Evolutionary conservation across 352 stramenopile species (phyloP).

Genomic region (Globisporangium cystogenes): DNA sequence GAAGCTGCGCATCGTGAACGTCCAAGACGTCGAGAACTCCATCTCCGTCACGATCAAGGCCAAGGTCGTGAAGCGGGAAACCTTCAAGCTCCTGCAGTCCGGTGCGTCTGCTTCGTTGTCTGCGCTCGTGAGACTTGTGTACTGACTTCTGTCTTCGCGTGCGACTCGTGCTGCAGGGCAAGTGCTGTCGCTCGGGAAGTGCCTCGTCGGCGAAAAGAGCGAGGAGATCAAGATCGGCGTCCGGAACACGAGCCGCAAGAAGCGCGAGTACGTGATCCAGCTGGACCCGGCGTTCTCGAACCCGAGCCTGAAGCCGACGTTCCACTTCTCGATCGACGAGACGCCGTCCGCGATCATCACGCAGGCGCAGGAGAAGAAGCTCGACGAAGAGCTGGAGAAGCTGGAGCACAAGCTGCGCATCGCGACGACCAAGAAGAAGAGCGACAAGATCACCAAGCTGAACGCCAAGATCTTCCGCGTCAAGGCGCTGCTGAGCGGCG

Average conservation of each 20-base stretch:
- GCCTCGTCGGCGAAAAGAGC: slow-evolving; percentile 78
- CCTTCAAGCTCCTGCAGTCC: slow-evolving; percentile 86
- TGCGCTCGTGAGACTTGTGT: background rate
- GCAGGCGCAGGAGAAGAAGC: slow-evolving; percentile 86
- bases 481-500: slow-evolving; percentile 70
- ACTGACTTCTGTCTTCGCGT: background rate
- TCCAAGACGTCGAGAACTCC: slow-evolving; percentile 86
- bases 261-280: slow-evolving; percentile 85
- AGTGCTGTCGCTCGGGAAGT: slow-evolving; percentile 81
- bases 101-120: slow-evolving; percentile 26
- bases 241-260: slow-evolving; percentile 86
- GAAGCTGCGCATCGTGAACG: slow-evolving; percentile 86
- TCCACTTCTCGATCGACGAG: slow-evolving; percentile 82
- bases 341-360: slow-evolving; percentile 79
- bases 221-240: slow-evolving; percentile 82
- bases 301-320: slow-evolving; percentile 58
- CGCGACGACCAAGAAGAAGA: slow-evolving; percentile 86
- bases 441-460: slow-evolving; percentile 83
- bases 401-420: slow-evolving; percentile 88
- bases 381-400: slow-evolving; percentile 88
- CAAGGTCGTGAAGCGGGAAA: slow-evolving; percentile 86
- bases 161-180: slow-evolving; percentile 36
- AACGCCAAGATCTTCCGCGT: slow-evolving; percentile 80
- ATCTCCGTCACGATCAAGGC: slow-evolving; percentile 88
- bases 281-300: slow-evolving; percentile 68